Conservation (phyloP, 129 eudicot species). For the Rutidosis leptorrhynchoides region DNA sequence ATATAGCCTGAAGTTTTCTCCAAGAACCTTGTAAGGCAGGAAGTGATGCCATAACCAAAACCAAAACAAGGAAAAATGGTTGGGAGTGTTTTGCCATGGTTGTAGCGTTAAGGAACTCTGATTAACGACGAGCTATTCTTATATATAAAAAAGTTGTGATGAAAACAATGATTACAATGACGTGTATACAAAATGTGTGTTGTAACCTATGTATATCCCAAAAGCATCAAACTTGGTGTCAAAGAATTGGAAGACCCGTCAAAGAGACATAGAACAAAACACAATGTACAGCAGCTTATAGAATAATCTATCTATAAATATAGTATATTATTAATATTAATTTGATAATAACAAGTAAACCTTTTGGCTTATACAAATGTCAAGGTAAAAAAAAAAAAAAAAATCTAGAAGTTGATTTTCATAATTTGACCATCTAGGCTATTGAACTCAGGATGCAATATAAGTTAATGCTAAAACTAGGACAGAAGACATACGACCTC, state of each 20-base stretch:
- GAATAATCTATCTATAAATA: slow-evolving; percentile 10
- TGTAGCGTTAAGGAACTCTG: slow-evolving; percentile 11
- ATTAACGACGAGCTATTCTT: slow-evolving; percentile 1
- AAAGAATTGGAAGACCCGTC: slow-evolving; percentile 21
- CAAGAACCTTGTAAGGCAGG: slow-evolving; percentile 16
- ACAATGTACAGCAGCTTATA: background rate
- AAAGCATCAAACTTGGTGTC: slow-evolving; percentile 14
- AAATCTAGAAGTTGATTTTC: background rate
- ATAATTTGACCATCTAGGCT: slow-evolving; percentile 4
- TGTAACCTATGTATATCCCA: slow-evolving; percentile 16
- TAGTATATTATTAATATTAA: background rate
- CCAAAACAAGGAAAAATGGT: slow-evolving; percentile 17
- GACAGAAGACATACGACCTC: slow-evolving; percentile 16
- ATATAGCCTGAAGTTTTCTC: slow-evolving; percentile 15
- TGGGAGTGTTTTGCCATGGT: slow-evolving; percentile 23
- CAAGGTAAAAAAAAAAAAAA: background rate
- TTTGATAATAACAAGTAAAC: slow-evolving; percentile 16
- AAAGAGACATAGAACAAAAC: slow-evolving; percentile 27
- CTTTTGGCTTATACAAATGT: slow-evolving; percentile 21
- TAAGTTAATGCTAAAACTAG: slow-evolving; percentile 26
- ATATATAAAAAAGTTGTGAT: slow-evolving; percentile 21
- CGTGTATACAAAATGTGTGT: slow-evolving; percentile 10
- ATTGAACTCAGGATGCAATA: slow-evolving; percentile 18
- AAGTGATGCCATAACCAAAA: slow-evolving; percentile 28
- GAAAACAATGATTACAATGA: slow-evolving; percentile 25